These are phyloP conservation scores for Corchorus capsularis DNA, from an alignment of 345 rosid genomes.

Conservation along the genomic window DNA sequence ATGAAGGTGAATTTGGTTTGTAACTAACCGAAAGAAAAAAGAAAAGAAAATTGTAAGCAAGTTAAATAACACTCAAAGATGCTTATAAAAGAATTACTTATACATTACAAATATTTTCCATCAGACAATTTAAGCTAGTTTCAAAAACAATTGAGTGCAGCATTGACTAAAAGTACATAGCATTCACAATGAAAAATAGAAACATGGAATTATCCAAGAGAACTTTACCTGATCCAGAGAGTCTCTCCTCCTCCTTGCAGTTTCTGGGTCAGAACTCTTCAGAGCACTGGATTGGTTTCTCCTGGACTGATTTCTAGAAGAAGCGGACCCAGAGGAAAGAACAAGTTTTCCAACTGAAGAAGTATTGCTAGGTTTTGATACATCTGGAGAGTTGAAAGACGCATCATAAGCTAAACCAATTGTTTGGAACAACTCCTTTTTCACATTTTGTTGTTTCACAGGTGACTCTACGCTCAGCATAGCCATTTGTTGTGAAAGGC, in stretches of 20 bases:
- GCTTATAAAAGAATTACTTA: background rate
- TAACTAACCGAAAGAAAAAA: background rate
- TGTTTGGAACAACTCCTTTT: constrained; percentile 82
- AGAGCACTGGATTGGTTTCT: constrained; percentile 57
- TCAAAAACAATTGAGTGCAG: background rate
- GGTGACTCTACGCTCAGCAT: constrained; percentile 72
- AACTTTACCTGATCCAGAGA: constrained; percentile 74
- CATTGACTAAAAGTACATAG: background rate
- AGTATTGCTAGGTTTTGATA: constrained; percentile 39
- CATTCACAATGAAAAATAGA: background rate
- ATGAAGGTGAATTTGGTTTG: background rate
- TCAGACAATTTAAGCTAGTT: background rate
- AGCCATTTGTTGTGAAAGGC: constrained; percentile 86
- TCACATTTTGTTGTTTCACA: constrained; percentile 56
- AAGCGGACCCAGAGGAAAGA: constrained; percentile 57
- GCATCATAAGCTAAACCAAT: constrained; percentile 83
- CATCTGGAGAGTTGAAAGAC: constrained; percentile 76
- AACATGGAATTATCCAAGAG: background rate
- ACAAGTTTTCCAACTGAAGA: constrained; percentile 46
- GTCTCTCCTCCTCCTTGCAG: constrained; percentile 86
- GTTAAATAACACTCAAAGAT: background rate
- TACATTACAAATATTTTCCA: background rate
- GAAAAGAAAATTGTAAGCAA: background rate
- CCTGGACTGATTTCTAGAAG: constrained; percentile 55
- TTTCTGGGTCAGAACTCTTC: constrained; percentile 71